Base-by-base conservation (phyloP, 2,329 filamentous ascomycete species). In the Colletotrichum destructivum region DNA sequence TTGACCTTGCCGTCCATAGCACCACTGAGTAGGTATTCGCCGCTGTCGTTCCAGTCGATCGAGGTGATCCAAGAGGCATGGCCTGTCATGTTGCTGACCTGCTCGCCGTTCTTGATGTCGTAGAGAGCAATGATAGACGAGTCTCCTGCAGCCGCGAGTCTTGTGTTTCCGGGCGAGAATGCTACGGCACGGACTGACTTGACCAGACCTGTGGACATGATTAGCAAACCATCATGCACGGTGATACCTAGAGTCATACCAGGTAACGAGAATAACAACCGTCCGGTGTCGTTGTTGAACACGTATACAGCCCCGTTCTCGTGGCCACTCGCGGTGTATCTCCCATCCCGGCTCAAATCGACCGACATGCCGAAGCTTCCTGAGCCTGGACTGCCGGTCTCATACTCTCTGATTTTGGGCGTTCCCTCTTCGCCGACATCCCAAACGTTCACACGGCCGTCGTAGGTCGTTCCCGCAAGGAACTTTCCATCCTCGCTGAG, bases 1-100 rank as follows among this genome's bases (percentile, higher is more conserved):
- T 98, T 98, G 72, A 93, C 94, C 82, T 97, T 98, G 47, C 96
- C 96, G 79, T 98, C 95, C 81, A 97, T 94, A 1, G 93, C 91
- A 59, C 94, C 94, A 78, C 93, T 97, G 3, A 98, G 87, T 15
- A 99, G 85, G 81, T 94, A 98, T 82, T 98, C 96, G 59, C 96
- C 96, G 5, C 93, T 97, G 78, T 94, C 90, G 80, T 92, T 98
- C 94, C 96, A 99, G 80, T 98, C 94, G 54, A 98, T 86, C 42
- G 93, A 93, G 73, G 96, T 93, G 75, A 99, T 91, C 96, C 96
- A 99, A 6, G 94, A 92, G 0, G 90, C 88, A 80, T 96, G 94
- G 1, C 93, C 94, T 0, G 88, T 83, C 71, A 99, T 84, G 79
- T 95, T 97, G 23, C 93, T 94, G 16, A 98, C 92, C 78, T 98